phyloP scores from a whole-genome alignment of 139 green algal species.

The Limnomonas spitsbergensis region DNA sequence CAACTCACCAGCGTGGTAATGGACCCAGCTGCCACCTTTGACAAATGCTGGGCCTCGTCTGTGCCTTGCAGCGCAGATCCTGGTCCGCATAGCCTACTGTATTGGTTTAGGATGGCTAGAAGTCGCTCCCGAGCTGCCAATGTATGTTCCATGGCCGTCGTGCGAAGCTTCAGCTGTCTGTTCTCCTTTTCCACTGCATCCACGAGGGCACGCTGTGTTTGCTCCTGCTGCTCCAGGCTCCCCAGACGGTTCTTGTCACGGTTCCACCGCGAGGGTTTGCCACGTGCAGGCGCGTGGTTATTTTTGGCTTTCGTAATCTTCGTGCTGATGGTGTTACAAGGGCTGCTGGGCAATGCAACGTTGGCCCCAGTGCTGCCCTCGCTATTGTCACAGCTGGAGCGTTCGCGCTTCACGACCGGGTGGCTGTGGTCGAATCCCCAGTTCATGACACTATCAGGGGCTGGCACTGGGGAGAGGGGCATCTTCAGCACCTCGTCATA shows the following conservation, averaged over 20 bases:
- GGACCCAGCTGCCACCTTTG: neutral
- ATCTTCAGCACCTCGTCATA: too few relatives aligned
- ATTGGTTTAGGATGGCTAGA: neutral
- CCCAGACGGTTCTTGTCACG: neutral
- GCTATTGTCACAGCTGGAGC: too few relatives aligned
- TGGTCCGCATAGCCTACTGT: neutral
- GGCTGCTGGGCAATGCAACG: too few relatives aligned
- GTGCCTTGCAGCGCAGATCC: neutral
- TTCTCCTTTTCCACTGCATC: neutral
- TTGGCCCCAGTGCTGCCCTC: too few relatives aligned
- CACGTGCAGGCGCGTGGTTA: too few relatives aligned
- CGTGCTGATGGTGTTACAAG: too few relatives aligned
- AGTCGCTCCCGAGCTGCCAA: neutral
- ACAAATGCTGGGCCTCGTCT: neutral
- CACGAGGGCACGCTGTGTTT: neutral
- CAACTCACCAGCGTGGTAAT: neutral
- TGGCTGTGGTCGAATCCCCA: too few relatives aligned
- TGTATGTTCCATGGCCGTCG: neutral
- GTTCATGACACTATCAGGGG: too few relatives aligned
- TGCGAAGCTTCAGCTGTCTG: neutral
- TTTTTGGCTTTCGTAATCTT: too few relatives aligned
- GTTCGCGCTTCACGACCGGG: too few relatives aligned
- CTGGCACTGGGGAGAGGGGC: too few relatives aligned
- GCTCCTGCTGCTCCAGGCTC: neutral
- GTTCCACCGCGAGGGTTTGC: neutral